phyloP scores from a whole-genome alignment of 352 stramenopile species.

The Pythium aristosporum region DNA sequence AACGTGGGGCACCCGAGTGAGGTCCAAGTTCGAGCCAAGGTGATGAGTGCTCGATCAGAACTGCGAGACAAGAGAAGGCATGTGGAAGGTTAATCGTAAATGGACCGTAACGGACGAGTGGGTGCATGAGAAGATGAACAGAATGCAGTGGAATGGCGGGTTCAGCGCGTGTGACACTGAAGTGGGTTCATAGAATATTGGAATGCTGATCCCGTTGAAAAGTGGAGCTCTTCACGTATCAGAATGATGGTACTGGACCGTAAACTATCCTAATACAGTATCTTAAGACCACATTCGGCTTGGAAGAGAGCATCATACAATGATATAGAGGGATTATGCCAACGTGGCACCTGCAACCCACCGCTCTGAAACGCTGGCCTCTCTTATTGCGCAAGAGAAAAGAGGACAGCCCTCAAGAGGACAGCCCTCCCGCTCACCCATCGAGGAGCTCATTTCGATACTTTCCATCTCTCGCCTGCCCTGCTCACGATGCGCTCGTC shows the following conservation, averaged over 20 bases:
- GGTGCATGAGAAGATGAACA: background rate
- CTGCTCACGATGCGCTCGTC: slow-evolving; percentile 1
- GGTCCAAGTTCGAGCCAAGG: too few relatives aligned
- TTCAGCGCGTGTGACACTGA: background rate
- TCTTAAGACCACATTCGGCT: background rate
- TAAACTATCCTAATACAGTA: slow-evolving; percentile 12
- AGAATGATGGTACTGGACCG: slow-evolving; percentile 5
- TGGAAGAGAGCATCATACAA: background rate
- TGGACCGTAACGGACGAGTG: background rate
- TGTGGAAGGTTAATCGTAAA: too few relatives aligned
- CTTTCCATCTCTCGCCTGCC: background rate
- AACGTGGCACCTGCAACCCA: slow-evolving; percentile 4
- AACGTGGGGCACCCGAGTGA: too few relatives aligned
- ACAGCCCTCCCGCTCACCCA: too few relatives aligned
- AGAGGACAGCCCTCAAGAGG: background rate
- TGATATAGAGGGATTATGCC: background rate
- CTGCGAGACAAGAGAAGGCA: too few relatives aligned
- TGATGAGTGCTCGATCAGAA: too few relatives aligned
- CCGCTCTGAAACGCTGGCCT: background rate
- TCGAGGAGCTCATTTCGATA: background rate
- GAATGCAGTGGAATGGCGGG: background rate
- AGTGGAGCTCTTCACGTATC: background rate
- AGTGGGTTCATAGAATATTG: background rate
- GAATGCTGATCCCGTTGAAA: background rate
- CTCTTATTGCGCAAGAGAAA: background rate